Conservation (phyloP, 2,329 filamentous ascomycete genomes). For the Claviceps arundinis region DNA sequence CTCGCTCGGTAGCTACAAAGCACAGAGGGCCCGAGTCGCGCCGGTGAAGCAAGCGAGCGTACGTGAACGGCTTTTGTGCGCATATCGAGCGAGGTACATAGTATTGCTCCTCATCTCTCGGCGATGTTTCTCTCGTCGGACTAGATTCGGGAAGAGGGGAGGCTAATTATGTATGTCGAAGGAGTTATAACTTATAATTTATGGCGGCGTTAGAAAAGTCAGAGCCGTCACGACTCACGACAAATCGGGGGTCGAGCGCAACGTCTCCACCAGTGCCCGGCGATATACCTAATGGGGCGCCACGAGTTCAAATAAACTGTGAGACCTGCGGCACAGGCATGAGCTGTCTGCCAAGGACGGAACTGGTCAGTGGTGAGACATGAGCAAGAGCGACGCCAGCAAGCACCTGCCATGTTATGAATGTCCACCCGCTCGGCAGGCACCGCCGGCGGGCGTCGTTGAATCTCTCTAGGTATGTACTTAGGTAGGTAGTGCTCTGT, state of each 20-base stretch:
- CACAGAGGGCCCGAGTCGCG: background rate
- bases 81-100: background rate
- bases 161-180: background rate
- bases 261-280: constrained; percentile 3
- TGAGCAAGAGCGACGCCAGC: background rate
- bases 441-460: no score
- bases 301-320: constrained; percentile 1
- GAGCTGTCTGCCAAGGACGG: no score
- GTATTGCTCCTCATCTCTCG: background rate
- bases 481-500: no score
- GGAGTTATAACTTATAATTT: no score
- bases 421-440: no score
- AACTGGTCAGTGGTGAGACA: constrained; percentile 1
- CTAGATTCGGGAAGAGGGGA: background rate
- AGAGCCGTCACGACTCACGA: no score
- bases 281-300: background rate
- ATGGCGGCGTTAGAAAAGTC: no score
- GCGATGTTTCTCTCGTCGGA: background rate
- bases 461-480: no score
- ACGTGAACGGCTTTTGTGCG: background rate
- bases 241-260: no score
- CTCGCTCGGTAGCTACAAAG: background rate
- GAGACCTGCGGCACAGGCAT: constrained; percentile 1
- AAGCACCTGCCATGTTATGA: background rate
- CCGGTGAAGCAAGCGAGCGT: background rate